These are phyloP conservation scores for Mycena haematopus DNA, from an alignment of 768 basidiomycete genomes.

Conservation along the genomic window DNA sequence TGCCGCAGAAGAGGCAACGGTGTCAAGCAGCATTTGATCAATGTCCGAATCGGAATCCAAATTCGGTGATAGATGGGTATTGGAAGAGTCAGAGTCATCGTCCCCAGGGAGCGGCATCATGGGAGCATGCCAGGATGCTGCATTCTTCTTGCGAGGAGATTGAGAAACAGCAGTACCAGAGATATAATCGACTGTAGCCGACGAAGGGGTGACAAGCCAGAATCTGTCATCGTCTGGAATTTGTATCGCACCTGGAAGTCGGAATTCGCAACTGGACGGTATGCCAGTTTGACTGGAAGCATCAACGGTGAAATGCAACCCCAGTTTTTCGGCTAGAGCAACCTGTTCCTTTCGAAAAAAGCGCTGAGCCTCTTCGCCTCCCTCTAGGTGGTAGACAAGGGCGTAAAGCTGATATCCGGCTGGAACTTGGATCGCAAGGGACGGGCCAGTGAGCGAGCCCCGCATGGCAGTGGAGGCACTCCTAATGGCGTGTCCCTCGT, in stretches of 20 bases:
- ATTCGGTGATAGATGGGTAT: neutral
- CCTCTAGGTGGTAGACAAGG: constrained; percentile 8
- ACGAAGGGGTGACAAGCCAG: neutral
- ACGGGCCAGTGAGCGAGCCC: neutral
- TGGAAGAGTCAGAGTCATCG: neutral
- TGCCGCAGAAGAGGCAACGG: neutral
- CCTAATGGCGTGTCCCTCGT: neutral
- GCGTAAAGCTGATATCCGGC: constrained; percentile 7
- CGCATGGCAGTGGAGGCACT: neutral
- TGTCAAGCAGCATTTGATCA: neutral
- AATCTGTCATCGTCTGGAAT: neutral
- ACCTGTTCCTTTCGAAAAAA: constrained; percentile 14
- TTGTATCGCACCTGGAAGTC: neutral
- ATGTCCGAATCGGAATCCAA: neutral
- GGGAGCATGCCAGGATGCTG: neutral
- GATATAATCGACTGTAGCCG: neutral
- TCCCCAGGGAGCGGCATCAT: neutral
- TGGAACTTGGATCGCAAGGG: neutral
- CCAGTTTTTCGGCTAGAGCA: neutral
- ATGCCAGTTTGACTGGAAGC: neutral
- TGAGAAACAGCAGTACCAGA: too few species aligned
- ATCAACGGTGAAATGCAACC: neutral
- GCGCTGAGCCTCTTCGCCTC: constrained; percentile 10
- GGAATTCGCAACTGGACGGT: neutral
- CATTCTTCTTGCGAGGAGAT: neutral